Base-by-base conservation (phyloP, 2,329 filamentous ascomycete species). In the Alternaria novae-zelandiae region DNA sequence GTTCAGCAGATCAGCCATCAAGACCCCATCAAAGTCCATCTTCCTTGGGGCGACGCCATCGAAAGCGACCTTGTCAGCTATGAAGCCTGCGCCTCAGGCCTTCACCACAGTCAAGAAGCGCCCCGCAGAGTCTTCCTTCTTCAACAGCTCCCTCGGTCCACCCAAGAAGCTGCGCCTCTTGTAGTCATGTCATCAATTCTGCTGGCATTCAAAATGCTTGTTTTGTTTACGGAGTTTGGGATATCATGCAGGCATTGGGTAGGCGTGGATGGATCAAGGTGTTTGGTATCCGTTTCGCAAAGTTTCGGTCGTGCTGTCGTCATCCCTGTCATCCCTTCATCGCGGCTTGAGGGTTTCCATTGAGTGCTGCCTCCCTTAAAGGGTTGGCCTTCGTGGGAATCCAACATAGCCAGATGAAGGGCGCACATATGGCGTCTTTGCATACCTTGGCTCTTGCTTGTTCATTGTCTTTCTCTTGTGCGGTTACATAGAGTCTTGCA, bases 11-110 rank as follows among this genome's bases (percentile, higher is more conserved):
- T 79, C 84, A 4, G 85, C 86, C 59, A 82, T 75, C 54, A 74
- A 85, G 71, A 87, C 86, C 1, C 86, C 86, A 1, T 84, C 85
- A 1, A 87, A 87, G 71, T 83, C 85, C 17, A 70, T 61, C 32
- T 71, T 69, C 49, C 72, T 78, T 23, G 57, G 57, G n/a, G 61
- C 73, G 23, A 72, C 71, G 10, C 71, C 76, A 5, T 36, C 73
- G 54, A 69, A 73, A 49, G 66, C 66, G 5, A 55, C 65, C 47
- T 51, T 63, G 5, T 68, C 68, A 10, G 66, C 69, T 13, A 59
- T 65, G 13, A 70, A 71, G 67, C 68, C 66, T 55, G 50, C 46
- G 28, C 11, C 46, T 28, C 57, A 60, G 12, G 57, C 61, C 10
- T 70, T 70, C 50, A 69, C 71, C 4, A 72, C 70, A 1, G 65